These are phyloP conservation scores for Fraxinus floribunda DNA, from an alignment of 305 asterid species.

Conservation along the genomic window DNA sequence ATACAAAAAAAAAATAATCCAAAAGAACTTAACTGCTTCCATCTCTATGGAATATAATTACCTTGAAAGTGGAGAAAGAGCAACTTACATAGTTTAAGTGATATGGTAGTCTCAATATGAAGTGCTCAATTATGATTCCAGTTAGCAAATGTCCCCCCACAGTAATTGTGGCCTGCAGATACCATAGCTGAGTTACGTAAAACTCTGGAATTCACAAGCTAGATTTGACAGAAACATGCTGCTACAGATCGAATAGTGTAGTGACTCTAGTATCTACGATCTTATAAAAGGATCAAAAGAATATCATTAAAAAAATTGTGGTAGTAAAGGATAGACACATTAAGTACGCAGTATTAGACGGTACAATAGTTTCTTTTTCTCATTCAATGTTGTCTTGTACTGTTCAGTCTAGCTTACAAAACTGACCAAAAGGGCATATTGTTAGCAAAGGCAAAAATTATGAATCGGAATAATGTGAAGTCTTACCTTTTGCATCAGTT, in stretches of 20 bases:
- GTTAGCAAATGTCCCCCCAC: slow-evolving; percentile 73
- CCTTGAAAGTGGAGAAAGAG: background rate
- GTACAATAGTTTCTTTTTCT: background rate
- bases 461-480: slow-evolving; percentile 8
- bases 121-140: slow-evolving; percentile 81
- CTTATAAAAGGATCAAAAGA: background rate
- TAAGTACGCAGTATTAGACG: background rate
- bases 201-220: background rate
- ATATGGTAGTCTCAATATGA: slow-evolving; percentile 83
- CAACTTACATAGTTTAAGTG: slow-evolving; percentile 72
- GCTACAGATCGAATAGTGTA: background rate
- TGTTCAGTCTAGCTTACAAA: background rate
- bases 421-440: background rate
- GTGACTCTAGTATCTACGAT: background rate
- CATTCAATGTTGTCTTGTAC: too few species aligned
- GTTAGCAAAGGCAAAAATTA: background rate
- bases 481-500: slow-evolving; percentile 80
- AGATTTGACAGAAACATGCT: background rate
- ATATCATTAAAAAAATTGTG: background rate
- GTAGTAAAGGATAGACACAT: background rate
- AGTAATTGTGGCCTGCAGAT: slow-evolving; percentile 63
- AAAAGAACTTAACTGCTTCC: background rate
- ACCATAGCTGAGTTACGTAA: background rate
- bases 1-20: background rate
- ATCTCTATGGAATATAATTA: background rate